A percentile compares a stretch with the other conserved stretches of the same genome.
Conservation (phyloP, 768 basidiomycete genomes). For the Coprinellus micaceus region DNA sequence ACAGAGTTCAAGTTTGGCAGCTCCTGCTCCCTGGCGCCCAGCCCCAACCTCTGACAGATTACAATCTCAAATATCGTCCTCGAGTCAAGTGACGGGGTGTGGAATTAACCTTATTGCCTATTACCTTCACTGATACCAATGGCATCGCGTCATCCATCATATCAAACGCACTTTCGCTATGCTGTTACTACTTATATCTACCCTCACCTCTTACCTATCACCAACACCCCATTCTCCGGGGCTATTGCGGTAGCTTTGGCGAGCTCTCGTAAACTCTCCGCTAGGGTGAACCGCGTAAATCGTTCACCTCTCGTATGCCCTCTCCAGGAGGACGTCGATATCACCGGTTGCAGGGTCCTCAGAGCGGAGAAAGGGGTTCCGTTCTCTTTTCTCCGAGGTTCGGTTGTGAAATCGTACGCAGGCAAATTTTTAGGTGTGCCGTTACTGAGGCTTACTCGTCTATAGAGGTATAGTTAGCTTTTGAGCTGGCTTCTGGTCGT, state of each 20-base stretch:
- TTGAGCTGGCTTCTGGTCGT: background rate
- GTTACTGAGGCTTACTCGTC: no score
- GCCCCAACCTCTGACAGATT: no score
- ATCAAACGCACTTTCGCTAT: no score
- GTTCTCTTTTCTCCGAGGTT: constrained; percentile 3
- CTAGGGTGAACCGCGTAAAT: constrained; percentile 1
- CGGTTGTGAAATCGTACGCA: background rate
- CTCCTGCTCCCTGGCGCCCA: no score
- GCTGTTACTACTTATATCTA: no score
- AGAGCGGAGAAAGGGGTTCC: background rate
- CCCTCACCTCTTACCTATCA: no score
- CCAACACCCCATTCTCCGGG: background rate
- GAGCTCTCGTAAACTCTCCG: no score
- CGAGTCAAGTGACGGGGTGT: background rate
- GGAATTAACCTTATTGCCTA: background rate
- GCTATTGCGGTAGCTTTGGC: background rate
- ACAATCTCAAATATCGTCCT: no score
- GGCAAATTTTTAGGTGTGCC: background rate
- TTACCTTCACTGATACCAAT: background rate
- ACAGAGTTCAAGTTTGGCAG: background rate
- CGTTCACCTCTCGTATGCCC: background rate
- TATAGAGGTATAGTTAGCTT: background rate
- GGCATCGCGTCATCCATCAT: background rate
- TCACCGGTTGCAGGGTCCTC: background rate
- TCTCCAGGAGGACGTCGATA: background rate